phyloP scores from a whole-genome alignment of 805 yeast species.

The Ogataea siamensis region DNA sequence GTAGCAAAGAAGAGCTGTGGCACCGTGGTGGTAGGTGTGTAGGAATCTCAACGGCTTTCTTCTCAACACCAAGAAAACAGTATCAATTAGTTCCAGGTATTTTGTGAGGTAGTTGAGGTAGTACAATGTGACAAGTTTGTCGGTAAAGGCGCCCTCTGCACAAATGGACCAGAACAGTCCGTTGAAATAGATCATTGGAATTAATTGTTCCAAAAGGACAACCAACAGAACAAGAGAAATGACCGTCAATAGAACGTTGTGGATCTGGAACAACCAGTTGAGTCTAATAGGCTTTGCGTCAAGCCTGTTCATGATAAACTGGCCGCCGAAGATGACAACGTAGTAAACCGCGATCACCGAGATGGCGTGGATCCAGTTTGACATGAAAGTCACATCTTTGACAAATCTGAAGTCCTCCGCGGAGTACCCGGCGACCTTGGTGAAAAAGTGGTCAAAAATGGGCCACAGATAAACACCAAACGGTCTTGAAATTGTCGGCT shows the following conservation, averaged over 20 bases:
- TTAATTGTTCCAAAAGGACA: constrained; percentile 77
- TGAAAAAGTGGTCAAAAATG: constrained; percentile 51
- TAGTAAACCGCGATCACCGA: constrained; percentile 65
- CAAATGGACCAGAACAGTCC: constrained; percentile 88
- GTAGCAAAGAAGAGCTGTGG: constrained; percentile 92
- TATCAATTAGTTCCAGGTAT: constrained; percentile 84
- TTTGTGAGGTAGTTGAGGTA: constrained; percentile 91
- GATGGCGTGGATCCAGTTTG: constrained; percentile 56
- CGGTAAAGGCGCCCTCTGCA: constrained; percentile 74
- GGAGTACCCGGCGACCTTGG: constrained; percentile 47
- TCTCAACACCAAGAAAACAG: constrained; percentile 86
- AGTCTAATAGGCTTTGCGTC: constrained; percentile 67
- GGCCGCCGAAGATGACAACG: constrained; percentile 81
- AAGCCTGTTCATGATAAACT: constrained; percentile 51
- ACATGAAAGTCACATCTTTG: constrained; percentile 64
- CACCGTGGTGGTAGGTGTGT: constrained; percentile 98
- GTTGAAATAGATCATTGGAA: constrained; percentile 70
- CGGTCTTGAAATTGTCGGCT: constrained; percentile 36
- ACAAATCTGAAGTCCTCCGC: constrained; percentile 68
- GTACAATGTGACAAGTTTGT: constrained; percentile 77
- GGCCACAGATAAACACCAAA: constrained; percentile 69
- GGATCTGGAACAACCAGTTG: constrained; percentile 76
- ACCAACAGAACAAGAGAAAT: constrained; percentile 64
- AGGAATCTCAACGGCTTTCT: constrained; percentile 88
- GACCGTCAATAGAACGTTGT: constrained; percentile 72